These are phyloP conservation scores for Selenicereus undatus DNA, from an alignment of 148 eudicot species.

Conservation along the genomic window DNA sequence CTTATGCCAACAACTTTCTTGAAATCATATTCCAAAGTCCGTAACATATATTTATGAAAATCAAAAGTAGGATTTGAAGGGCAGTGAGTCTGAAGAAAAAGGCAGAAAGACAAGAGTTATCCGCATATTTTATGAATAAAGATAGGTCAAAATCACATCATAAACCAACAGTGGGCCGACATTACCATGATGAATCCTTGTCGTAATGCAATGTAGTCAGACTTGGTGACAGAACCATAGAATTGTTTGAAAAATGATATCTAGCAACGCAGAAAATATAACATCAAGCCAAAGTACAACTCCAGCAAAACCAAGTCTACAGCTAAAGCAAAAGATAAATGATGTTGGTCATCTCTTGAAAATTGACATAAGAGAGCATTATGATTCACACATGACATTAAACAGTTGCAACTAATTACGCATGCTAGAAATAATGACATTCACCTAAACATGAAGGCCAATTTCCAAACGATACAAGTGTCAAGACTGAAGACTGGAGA, in stretches of 20 bases:
- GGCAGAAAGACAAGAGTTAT: background rate
- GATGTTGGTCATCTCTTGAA: background rate
- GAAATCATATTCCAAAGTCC: conserved; percentile 79
- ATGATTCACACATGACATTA: background rate
- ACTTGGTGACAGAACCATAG: conserved; percentile 71
- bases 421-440: background rate
- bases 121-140: background rate
- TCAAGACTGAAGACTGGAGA: background rate
- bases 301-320: background rate
- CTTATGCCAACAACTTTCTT: conserved; percentile 85
- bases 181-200: conserved; percentile 73
- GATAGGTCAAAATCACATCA: background rate
- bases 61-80: conserved; percentile 44
- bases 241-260: conserved; percentile 86
- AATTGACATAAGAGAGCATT: background rate
- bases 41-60: conserved; percentile 76
- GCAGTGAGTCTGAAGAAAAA: conserved; percentile 54
- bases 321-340: background rate
- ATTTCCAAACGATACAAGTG: background rate
- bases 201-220: conserved; percentile 77
- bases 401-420: no score
- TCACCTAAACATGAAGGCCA: background rate
- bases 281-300: background rate
- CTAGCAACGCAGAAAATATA: conserved; percentile 30
- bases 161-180: background rate